A percentile compares a stretch with the other conserved stretches of the same genome.
Conservation (phyloP, 2,329 filamentous ascomycete genomes). For the Westerdykella sp. region DNA sequence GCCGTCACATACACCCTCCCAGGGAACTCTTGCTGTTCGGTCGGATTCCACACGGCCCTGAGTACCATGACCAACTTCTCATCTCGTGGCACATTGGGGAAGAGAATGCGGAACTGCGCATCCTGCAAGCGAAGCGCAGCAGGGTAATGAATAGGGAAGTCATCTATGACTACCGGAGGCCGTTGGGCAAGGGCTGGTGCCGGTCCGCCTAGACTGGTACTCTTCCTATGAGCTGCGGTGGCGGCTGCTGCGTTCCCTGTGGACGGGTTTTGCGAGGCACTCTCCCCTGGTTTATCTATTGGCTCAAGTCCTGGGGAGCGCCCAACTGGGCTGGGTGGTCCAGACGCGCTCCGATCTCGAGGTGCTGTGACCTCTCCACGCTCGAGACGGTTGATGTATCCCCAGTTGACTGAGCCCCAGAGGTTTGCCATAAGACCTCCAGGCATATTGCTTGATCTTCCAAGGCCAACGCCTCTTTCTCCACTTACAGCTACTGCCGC, state of each 20-base stretch:
- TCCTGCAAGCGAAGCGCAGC: slow-evolving; percentile 77
- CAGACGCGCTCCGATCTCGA: slow-evolving; percentile 24
- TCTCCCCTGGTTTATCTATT: slow-evolving; percentile 13
- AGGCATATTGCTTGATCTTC: slow-evolving; percentile 62
- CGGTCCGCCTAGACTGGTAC: slow-evolving; percentile 49
- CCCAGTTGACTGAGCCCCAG: slow-evolving; percentile 87
- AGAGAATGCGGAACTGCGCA: slow-evolving; percentile 86
- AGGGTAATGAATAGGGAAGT: slow-evolving; percentile 72
- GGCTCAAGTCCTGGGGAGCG: slow-evolving; percentile 16
- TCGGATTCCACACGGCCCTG: slow-evolving; percentile 79
- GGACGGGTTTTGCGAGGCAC: slow-evolving; percentile 8
- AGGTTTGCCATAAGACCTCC: slow-evolving; percentile 86
- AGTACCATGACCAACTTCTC: slow-evolving; percentile 90
- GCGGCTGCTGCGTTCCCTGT: slow-evolving; percentile 11
- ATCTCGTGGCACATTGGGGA: slow-evolving; percentile 68
- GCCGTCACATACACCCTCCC: slow-evolving; percentile 84
- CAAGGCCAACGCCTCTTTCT: slow-evolving; percentile 62
- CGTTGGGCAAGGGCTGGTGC: slow-evolving; percentile 13
- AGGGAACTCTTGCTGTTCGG: slow-evolving; percentile 69
- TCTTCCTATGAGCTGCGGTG: slow-evolving; percentile 46
- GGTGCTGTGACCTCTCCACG: slow-evolving; percentile 43
- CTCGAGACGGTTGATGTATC: slow-evolving; percentile 57
- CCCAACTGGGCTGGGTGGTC: slow-evolving; percentile 30
- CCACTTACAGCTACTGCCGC: slow-evolving; percentile 74
- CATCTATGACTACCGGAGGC: slow-evolving; percentile 39